These are phyloP conservation scores for Cyberlindnera bimundalis DNA, from an alignment of 805 yeast genomes.

Conservation along the genomic window DNA sequence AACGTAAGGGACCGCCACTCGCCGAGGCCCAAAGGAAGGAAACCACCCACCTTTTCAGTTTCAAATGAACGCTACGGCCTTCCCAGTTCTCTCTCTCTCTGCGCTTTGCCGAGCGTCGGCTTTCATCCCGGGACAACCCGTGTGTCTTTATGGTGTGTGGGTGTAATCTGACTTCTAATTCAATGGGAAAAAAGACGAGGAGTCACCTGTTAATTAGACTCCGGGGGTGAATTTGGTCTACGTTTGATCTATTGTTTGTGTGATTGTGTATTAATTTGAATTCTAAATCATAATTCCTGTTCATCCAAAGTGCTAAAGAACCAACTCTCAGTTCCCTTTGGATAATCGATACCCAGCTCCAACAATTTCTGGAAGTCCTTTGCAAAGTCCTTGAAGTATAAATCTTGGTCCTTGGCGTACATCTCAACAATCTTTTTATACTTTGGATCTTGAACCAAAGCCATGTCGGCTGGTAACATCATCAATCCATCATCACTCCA, in stretches of 20 bases:
- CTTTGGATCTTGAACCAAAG: constrained; percentile 56
- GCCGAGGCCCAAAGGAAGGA: too few relatives aligned
- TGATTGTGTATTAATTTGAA: not conserved
- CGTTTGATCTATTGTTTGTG: too few relatives aligned
- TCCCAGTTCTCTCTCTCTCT: too few relatives aligned
- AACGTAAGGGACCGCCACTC: too few relatives aligned
- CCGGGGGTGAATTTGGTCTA: too few relatives aligned
- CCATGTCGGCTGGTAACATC: constrained; percentile 86
- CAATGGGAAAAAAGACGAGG: too few relatives aligned
- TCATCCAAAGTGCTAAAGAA: constrained; percentile 68
- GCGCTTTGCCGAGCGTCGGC: constrained; percentile 1
- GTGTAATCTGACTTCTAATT: not conserved
- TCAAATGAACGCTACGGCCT: not conserved
- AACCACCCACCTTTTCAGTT: too few relatives aligned
- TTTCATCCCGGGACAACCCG: not conserved
- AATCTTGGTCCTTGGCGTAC: constrained; percentile 63
- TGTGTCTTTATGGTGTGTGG: not conserved
- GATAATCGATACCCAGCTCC: constrained; percentile 71
- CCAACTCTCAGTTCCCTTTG: constrained; percentile 38
- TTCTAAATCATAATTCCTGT: constrained; percentile 33
- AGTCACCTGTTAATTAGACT: too few relatives aligned
- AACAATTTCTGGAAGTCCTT: constrained; percentile 64
- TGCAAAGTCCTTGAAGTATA: constrained; percentile 63
- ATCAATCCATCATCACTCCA: constrained; percentile 60
- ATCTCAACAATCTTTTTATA: constrained; percentile 59